phyloP scores from a whole-genome alignment of 2,329 filamentous ascomycete species.

The Aspergillus proliferans region DNA sequence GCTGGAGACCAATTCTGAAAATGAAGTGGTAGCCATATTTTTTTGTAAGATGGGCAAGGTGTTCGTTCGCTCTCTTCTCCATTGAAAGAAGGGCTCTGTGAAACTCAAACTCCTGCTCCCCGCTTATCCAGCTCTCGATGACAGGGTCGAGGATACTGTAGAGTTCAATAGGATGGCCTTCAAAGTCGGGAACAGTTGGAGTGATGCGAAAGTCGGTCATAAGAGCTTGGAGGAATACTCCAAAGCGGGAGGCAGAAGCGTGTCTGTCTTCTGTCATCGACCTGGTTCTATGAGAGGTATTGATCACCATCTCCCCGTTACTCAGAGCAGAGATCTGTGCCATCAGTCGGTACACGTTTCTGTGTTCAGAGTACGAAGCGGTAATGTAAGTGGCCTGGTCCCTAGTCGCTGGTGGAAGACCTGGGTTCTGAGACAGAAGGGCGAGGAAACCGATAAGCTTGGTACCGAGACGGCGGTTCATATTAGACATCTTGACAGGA shows the following conservation, averaged over 20 bases:
- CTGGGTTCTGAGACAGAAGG: conserved; percentile 3
- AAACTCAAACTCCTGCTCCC: conserved; percentile 8
- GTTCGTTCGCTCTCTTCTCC: conserved; percentile 17
- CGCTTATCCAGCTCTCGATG: conserved; percentile 8
- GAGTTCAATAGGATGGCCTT: conserved; percentile 16
- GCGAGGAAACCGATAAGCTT: conserved; percentile 8
- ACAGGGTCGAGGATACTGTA: conserved; percentile 11
- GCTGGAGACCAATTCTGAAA: conserved; percentile 19
- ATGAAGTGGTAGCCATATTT: conserved; percentile 20
- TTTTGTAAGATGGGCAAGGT: conserved; percentile 11
- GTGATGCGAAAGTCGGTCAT: conserved; percentile 9
- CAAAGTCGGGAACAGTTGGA: conserved; percentile 17
- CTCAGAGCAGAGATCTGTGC: conserved; percentile 9
- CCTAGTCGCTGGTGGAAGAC: conserved; percentile 3
- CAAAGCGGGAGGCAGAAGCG: conserved; percentile 8
- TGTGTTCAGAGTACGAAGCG: conserved; percentile 10
- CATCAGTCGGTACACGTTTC: conserved; percentile 14
- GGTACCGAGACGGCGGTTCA: not conserved
- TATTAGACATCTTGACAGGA: not conserved
- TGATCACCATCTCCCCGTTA: conserved; percentile 2
- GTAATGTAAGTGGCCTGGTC: conserved; percentile 11
- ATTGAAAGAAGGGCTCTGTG: conserved; percentile 13
- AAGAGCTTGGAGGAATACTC: conserved; percentile 7
- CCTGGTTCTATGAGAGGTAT: conserved; percentile 3
- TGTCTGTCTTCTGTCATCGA: not conserved